Conservation (phyloP, 2,329 filamentous ascomycete species). For the Fusarium oxysporum region DNA sequence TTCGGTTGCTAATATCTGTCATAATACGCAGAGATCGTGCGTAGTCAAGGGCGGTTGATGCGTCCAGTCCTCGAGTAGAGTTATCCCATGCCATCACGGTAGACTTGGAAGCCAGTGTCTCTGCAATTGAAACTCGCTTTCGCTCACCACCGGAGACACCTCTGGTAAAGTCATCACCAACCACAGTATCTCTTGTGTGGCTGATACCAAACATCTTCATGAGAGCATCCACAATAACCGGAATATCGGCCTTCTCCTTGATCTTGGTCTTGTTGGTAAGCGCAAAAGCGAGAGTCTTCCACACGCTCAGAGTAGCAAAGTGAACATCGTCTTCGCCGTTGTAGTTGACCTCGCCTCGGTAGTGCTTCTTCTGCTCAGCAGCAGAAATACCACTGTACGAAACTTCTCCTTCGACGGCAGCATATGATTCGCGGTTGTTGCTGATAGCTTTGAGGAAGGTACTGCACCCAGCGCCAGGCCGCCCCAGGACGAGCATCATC, state of each 20-base stretch:
- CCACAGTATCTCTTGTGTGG: constrained; percentile 79
- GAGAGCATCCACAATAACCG: constrained; percentile 75
- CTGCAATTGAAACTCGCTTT: constrained; percentile 83
- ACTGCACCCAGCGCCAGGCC: constrained; percentile 79
- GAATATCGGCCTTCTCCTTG: constrained; percentile 71
- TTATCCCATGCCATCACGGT: constrained; percentile 85
- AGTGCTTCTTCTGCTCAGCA: constrained; percentile 73
- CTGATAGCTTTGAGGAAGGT: constrained; percentile 82
- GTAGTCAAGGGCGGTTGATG: constrained; percentile 82
- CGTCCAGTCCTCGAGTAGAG: constrained; percentile 81
- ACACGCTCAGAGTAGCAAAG: constrained; percentile 79
- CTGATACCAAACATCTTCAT: constrained; percentile 83
- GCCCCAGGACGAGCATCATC: constrained; percentile 65
- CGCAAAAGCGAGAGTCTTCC: constrained; percentile 81
- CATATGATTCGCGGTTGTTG: constrained; percentile 75
- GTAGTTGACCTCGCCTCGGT: constrained; percentile 81
- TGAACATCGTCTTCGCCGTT: constrained; percentile 83
- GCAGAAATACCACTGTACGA: constrained; percentile 79
- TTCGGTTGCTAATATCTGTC: constrained; percentile 78
- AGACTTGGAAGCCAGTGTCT: constrained; percentile 79
- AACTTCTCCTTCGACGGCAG: constrained; percentile 75
- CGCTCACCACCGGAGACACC: constrained; percentile 85
- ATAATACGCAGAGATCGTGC: constrained; percentile 76
- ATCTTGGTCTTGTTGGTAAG: constrained; percentile 81
- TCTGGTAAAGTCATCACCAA: constrained; percentile 78